phyloP scores from a whole-genome alignment of 164 flowering plant genomes.

The Amborella trichopoda region DNA sequence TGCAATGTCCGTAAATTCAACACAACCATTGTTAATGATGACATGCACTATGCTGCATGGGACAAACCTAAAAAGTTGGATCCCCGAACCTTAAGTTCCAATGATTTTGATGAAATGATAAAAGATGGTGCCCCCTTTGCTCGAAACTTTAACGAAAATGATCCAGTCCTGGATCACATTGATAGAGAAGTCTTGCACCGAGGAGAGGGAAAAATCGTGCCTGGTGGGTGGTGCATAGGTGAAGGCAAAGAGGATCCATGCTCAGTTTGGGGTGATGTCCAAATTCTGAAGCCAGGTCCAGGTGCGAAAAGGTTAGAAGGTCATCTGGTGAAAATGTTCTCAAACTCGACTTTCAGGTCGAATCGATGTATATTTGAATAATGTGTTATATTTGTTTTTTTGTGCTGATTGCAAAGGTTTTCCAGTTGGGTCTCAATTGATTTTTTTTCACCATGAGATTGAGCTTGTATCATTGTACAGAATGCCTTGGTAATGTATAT shows the following conservation, averaged over 20 bases:
- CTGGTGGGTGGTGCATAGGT: conserved; percentile 98
- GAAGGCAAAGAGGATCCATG: conserved; percentile 36
- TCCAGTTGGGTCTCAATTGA: no score
- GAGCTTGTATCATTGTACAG: no score
- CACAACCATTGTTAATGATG: conserved; percentile 51
- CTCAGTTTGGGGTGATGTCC: conserved; percentile 65
- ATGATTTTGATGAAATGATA: conserved; percentile 42
- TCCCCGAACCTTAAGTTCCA: conserved; percentile 26
- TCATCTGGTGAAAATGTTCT: conserved; percentile 32
- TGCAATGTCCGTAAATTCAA: conserved; percentile 71
- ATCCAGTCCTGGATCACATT: conserved; percentile 62
- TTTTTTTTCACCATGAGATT: no score
- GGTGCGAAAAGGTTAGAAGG: conserved; percentile 70
- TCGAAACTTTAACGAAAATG: conserved; percentile 29
- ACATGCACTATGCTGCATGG: conserved; percentile 35
- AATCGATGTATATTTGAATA: conserved; percentile 47
- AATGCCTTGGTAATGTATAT: no score
- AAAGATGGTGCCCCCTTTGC: conserved; percentile 84
- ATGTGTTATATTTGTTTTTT: no score
- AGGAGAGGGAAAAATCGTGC: conserved; percentile 32
- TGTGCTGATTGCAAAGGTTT: no score
- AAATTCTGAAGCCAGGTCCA: conserved; percentile 67
- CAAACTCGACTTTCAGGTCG: conserved; percentile 30
- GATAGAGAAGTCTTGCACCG: conserved; percentile 56
- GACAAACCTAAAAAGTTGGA: conserved; percentile 20